These are phyloP conservation scores for Cercospora canescens DNA, from an alignment of 2,329 filamentous ascomycete genomes.

Conservation along the genomic window DNA sequence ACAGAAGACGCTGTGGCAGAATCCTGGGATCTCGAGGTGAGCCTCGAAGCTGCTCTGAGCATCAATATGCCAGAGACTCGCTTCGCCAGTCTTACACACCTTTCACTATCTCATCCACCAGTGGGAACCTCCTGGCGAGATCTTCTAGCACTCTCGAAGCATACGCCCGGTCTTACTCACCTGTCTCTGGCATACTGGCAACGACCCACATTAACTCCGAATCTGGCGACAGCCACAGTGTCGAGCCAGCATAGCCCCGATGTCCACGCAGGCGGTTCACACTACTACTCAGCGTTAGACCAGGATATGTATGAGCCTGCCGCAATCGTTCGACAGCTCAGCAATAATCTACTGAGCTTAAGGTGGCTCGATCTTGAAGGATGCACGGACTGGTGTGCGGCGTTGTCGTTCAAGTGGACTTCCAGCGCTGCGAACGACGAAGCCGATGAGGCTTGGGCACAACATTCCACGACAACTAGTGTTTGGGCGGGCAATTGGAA, in stretches of 20 bases:
- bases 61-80: slow-evolving; percentile 35
- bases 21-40: slow-evolving; percentile 48
- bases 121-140: slow-evolving; percentile 55
- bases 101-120: slow-evolving; percentile 58
- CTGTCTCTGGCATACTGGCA: slow-evolving; percentile 65
- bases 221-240: slow-evolving; percentile 49
- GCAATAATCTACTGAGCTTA: slow-evolving; percentile 57
- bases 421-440: not conserved
- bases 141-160: slow-evolving; percentile 54
- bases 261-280: slow-evolving; percentile 52
- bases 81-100: slow-evolving; percentile 56
- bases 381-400: slow-evolving; percentile 56
- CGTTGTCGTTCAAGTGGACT: slow-evolving; percentile 38
- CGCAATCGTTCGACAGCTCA: slow-evolving; percentile 57
- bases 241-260: slow-evolving; percentile 41
- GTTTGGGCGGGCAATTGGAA: slow-evolving; percentile 46
- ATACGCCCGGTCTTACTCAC: slow-evolving; percentile 59
- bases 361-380: slow-evolving; percentile 64
- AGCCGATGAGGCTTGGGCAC: slow-evolving; percentile 14
- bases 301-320: slow-evolving; percentile 58
- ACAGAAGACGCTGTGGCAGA: slow-evolving; percentile 36
- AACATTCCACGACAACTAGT: slow-evolving; percentile 31
- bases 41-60: slow-evolving; percentile 24
- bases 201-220: slow-evolving; percentile 57
- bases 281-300: slow-evolving; percentile 55